Conservation (phyloP, 257 asterid genomes). For the Solanum microdontum region DNA sequence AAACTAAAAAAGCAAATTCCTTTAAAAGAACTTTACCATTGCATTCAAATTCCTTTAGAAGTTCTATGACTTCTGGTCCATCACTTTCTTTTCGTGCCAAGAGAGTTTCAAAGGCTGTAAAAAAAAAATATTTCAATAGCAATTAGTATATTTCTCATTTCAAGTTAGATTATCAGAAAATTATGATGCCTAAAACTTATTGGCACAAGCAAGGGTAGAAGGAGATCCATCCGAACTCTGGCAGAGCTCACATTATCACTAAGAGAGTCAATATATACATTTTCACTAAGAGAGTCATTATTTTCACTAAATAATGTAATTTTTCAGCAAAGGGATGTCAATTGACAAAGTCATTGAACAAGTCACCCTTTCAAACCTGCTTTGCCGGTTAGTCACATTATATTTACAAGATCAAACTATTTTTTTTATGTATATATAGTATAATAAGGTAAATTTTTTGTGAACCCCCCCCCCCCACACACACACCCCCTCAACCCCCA, state of each 20-base stretch:
- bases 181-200: too few relatives aligned
- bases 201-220: not conserved
- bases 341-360: not conserved
- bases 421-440: not conserved
- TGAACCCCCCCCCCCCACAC: not conserved
- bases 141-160: too few relatives aligned
- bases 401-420: not conserved
- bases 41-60: not conserved
- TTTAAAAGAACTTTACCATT: too few relatives aligned
- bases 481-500: not conserved
- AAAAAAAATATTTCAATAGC: not conserved
- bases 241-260: not conserved
- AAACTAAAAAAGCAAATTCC: too few relatives aligned
- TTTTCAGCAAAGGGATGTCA: too few relatives aligned
- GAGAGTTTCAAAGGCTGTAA: not conserved
- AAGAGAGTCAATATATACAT: too few relatives aligned
- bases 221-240: too few relatives aligned
- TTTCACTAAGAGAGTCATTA: not conserved
- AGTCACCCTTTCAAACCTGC: too few relatives aligned
- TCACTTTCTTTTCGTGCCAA: not conserved
- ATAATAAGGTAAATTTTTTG: not conserved
- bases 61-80: not conserved
- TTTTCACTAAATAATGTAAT: too few relatives aligned
- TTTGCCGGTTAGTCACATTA: not conserved
- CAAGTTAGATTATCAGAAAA: too few relatives aligned